phyloP scores from a whole-genome alignment of 495 filamentous ascomycete species.

The Penicillium dipodomyicola region DNA sequence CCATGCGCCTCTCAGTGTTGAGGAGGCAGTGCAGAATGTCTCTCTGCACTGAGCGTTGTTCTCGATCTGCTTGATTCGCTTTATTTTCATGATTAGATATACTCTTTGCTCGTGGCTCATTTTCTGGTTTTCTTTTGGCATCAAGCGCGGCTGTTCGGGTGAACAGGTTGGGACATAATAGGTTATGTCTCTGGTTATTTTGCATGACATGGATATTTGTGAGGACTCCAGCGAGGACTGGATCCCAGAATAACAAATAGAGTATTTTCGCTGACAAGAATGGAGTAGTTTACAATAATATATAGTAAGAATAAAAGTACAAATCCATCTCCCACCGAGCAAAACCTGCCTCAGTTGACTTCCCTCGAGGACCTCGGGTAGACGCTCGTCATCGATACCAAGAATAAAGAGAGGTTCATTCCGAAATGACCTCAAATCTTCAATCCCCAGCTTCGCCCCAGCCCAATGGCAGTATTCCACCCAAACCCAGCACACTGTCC shows the following conservation, averaged over 20 bases:
- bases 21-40: slow-evolving; percentile 43
- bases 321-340: background rate
- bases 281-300: slow-evolving; percentile 15
- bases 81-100: slow-evolving; percentile 3
- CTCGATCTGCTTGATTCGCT: background rate
- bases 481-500: slow-evolving; percentile 78
- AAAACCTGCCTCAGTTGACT: background rate
- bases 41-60: slow-evolving; percentile 21
- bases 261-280: slow-evolving; percentile 5
- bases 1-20: slow-evolving; percentile 30
- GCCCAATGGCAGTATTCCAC: slow-evolving; percentile 49
- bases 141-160: background rate
- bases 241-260: background rate
- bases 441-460: slow-evolving; percentile 48
- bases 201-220: background rate
- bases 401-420: background rate
- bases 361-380: background rate
- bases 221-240: background rate
- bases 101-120: slow-evolving; percentile 1
- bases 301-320: slow-evolving; percentile 1
- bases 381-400: background rate
- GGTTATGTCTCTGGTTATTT: slow-evolving; percentile 1
- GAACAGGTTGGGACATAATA: slow-evolving; percentile 1
- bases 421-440: slow-evolving; percentile 34
- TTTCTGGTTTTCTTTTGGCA: slow-evolving; percentile 2